Base-by-base conservation (phyloP, 306 rosid genomes). In the Trifolium repens region DNA sequence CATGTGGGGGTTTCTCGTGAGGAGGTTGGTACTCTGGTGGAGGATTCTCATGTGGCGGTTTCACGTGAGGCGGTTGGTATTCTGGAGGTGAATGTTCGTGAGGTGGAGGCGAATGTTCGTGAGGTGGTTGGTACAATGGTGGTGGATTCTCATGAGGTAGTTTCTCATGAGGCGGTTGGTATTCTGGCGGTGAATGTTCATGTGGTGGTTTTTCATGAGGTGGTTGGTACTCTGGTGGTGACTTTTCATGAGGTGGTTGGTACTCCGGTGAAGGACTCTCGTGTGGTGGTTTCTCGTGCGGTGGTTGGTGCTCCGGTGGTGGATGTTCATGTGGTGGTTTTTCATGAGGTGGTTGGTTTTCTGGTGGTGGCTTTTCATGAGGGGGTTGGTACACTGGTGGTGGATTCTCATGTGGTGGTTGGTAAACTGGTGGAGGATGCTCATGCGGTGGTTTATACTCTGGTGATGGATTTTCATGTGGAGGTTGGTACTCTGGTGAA, bases 351-450 rank as follows among this genome's bases (percentile, higher is more conserved):
- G 30, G 2, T 27, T 27, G 30, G 0, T 66, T 19, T 1, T 2
- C 66, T 6, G 76, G 55, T 9, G 79, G 71, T 44, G 75, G 64
- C 0, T 22, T 57, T 5, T 49, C 67, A n/a, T 69, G 43, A 3
- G 67, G 59, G 10, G 85, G 85, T 11, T 40, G 5, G 9, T 73
- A 72, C 1, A 54, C 2, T 5, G 74, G 79, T 15, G 78, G 76
- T 8, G 76, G 64, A 3, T 65, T 26, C 24, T 40, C 50, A 1
- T 24, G 16, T 0, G 83, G 78, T 54, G 84, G 78, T 0, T 53
- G 85, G 0, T 30, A 12, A 3, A 72, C 14, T 0, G 69, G 5
- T 15, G 76, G 68, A 14, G 67, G n/a, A 16, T 3, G 12, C 7
- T 74, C 61, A 27, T 49, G 22, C 1, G 78, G 58, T 43, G 70